Conservation (phyloP, 768 basidiomycete species). For the Podaxis pistillaris region DNA sequence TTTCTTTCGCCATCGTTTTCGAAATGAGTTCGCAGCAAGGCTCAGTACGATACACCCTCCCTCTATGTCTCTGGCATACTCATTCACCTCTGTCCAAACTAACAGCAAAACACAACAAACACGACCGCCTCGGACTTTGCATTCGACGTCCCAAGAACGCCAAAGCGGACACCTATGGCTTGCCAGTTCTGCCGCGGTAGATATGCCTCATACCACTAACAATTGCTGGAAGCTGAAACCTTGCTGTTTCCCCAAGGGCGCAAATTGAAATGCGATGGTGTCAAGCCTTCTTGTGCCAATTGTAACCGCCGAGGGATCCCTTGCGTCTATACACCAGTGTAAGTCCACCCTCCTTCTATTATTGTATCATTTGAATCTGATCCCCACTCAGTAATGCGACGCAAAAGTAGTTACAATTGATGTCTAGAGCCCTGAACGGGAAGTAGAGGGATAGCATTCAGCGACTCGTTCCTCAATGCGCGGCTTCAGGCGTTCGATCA, state of each 20-base stretch:
- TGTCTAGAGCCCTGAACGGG: background rate
- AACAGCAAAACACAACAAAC: background rate
- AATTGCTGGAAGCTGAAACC: background rate
- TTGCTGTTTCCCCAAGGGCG: background rate
- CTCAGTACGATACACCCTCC: background rate
- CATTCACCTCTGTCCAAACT: background rate
- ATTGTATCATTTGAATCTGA: conserved; percentile 12
- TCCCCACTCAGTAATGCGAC: conserved; percentile 5
- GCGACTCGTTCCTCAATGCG: conserved; percentile 25
- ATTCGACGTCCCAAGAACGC: conserved; percentile 26
- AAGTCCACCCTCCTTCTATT: conserved; percentile 27
- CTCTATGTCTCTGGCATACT: background rate
- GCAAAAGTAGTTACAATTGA: conserved; percentile 1
- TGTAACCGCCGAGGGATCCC: conserved; percentile 59
- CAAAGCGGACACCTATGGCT: conserved; percentile 62
- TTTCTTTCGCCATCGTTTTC: background rate
- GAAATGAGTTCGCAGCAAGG: conserved; percentile 5
- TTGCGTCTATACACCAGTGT: conserved; percentile 68
- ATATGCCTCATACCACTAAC: conserved; percentile 8
- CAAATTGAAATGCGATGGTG: conserved; percentile 64
- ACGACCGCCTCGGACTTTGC: background rate
- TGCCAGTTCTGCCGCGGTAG: conserved; percentile 72
- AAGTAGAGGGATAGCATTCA: background rate
- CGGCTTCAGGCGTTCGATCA: conserved; percentile 17
- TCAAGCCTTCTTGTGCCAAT: conserved; percentile 61